These are phyloP conservation scores for Macadamia integrifolia DNA, from an alignment of 164 flowering plant species.

Conservation along the genomic window DNA sequence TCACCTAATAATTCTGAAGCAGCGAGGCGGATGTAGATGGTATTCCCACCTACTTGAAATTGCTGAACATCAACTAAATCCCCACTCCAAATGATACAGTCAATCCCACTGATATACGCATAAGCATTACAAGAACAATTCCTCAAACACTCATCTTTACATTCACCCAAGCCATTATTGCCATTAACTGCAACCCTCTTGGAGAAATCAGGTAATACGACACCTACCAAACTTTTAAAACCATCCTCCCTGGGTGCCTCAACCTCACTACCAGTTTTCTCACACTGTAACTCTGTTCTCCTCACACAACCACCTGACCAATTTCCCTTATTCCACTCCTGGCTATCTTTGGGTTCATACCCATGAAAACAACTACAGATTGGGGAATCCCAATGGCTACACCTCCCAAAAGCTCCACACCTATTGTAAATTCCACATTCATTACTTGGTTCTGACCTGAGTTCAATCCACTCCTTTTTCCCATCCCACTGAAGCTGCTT, in stretches of 20 bases:
- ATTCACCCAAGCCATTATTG: not conserved
- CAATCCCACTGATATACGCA: constrained; percentile 1
- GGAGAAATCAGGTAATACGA: constrained; percentile 12
- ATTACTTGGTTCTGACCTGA: too few relatives aligned
- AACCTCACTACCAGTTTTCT: not conserved
- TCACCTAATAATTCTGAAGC: constrained; percentile 46
- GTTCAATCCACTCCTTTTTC: constrained; percentile 5
- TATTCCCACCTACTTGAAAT: not conserved
- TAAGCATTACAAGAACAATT: constrained; percentile 15
- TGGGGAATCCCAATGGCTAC: constrained; percentile 2
- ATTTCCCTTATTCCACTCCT: constrained; percentile 11
- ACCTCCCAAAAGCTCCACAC: constrained; percentile 16
- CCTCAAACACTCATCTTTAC: constrained; percentile 6
- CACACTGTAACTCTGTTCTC: constrained; percentile 12
- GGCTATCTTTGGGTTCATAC: constrained; percentile 7
- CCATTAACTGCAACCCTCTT: not conserved
- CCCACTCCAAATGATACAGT: constrained; percentile 6
- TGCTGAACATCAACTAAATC: constrained; percentile 8
- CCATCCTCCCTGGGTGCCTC: constrained; percentile 3
- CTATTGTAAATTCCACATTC: constrained; percentile 4
- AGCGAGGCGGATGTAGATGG: constrained; percentile 15
- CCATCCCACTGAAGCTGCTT: not conserved
- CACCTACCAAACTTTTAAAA: not conserved
- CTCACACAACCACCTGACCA: constrained; percentile 18
- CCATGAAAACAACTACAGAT: constrained; percentile 17